A percentile compares a stretch with the other conserved stretches of the same genome.
Conservation (phyloP, 805 yeast species). For the Cyberlindnera xishuangbannaensis region DNA sequence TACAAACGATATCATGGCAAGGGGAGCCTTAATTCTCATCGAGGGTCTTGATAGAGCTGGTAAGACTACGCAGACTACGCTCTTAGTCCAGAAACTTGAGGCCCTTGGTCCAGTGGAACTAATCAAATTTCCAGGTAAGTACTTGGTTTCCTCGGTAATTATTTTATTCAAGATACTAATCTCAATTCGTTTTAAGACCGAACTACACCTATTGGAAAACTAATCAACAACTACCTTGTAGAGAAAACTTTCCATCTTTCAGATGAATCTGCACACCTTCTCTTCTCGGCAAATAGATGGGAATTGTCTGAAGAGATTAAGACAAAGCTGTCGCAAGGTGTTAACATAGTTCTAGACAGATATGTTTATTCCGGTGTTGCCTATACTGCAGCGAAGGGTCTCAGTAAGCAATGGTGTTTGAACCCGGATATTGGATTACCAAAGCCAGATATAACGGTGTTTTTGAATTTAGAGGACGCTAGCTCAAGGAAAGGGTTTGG, state of each 20-base stretch:
- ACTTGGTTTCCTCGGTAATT: not conserved
- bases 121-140: constrained; percentile 65
- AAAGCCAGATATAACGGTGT: constrained; percentile 77
- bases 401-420: constrained; percentile 71
- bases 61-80: constrained; percentile 73
- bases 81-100: constrained; percentile 30
- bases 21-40: constrained; percentile 75
- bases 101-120: constrained; percentile 36
- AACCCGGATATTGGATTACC: constrained; percentile 82
- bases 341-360: constrained; percentile 68
- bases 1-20: no score
- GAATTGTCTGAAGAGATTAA: constrained; percentile 53
- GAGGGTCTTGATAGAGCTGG: constrained; percentile 97
- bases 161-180: not conserved
- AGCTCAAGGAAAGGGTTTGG: constrained; percentile 76
- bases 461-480: constrained; percentile 53
- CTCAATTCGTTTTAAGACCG: constrained; percentile 40
- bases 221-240: constrained; percentile 69
- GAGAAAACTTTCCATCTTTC: constrained; percentile 44
- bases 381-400: constrained; percentile 80
- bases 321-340: constrained; percentile 43
- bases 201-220: constrained; percentile 69
- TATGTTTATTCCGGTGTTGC: constrained; percentile 93
- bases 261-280: constrained; percentile 79
- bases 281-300: constrained; percentile 95